Base-by-base conservation (phyloP, 2,329 filamentous ascomycete genomes). In the Aureobasidium sp. region DNA sequence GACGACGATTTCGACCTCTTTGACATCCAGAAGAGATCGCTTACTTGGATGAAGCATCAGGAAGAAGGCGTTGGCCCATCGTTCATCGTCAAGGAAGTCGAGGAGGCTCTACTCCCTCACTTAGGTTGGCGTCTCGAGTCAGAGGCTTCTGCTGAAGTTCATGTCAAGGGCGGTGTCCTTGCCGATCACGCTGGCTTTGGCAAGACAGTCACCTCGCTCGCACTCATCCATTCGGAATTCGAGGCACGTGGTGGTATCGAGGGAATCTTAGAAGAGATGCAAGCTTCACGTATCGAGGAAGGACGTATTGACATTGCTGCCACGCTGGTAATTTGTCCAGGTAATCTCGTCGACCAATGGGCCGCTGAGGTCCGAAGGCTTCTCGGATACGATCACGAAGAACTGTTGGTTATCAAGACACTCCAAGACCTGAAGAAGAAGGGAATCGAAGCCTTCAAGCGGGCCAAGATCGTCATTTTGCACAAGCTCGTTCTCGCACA, bases 171-270 rank as follows among this genome's bases (percentile, higher is more conserved):
- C 16, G 90, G 90, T 7, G 81, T 92, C 23, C 79, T 91, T 40
- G 89, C 89, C 2, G 88, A 91, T 71, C 82, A 87, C 51, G 88
- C 91, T 40, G 89, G 88, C 0, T 92, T 90, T 71, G 90, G 90
- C 0, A 92, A 93, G 71, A 92, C 90, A 0, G 84, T 88, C 1
- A 84, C 86, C 0, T 84, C 84, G 2, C 79, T 92, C 16, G 88
- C 82, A 1, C 75, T 91, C 10, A 83, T 91, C 36, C 80, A 87
- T 42, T 74, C 77, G 5, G 80, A 85, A 51, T 80, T 81, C 67
- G 76, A 15, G 53, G 71, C 9, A 31, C 60, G 1, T 16, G 38
- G 38, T 16, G 18, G 20, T n/a, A n/a, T n/a, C 45, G 33, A 23
- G 10, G 25, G 55, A 15, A 65, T 67, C 20, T 16, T 67, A 2